Base-by-base conservation (phyloP, 768 basidiomycete species). In the Sarcodon sp. region DNA sequence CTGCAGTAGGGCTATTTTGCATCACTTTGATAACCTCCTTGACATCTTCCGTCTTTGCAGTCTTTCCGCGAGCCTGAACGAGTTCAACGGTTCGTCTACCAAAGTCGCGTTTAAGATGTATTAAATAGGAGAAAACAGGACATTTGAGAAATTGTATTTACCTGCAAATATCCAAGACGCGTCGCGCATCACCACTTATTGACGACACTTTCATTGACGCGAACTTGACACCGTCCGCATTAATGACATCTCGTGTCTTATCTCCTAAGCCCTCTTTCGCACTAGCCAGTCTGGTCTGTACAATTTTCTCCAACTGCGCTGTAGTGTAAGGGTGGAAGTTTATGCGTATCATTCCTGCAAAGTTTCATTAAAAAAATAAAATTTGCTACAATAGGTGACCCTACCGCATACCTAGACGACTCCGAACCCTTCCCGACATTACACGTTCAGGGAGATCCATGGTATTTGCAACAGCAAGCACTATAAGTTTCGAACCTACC, bases 371-470 rank as follows among this genome's bases (percentile, higher is more conserved):
- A 11, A 27, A n/a, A 6, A 16, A 11, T 10, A 15, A 35, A 43
- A 35, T 7, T 34, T 3, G 33, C 13, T 36, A 3, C 15, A 8
- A 46, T 9, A 31, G 35, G 35, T 10, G 41, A 33, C 11, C 4
- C 15, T 35, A 45, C 36, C 21, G 50, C 35, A 21, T 6, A 91
- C 92, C 92, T 13, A 98, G 66, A 46, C 96, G 81, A 64, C 89
- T 93, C 47, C 89, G 75, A 44, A 98, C 93, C 48, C 94, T 81
- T 0, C 91, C 91, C 3, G 75, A 83, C 79, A 99, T 85, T 9
- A 86, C 87, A 41, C 94, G 74, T 63, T 98, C 94, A 0, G 96
- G 96, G 47, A 98, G 72, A 59, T 98, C 94, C 87, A 96, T 94
- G 32, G 94, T 92, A 60, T 98, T 99, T 6, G 96, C 96, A 1